These are phyloP conservation scores for Lathyrus sativus DNA, from an alignment of 306 rosid species.

Conservation along the genomic window DNA sequence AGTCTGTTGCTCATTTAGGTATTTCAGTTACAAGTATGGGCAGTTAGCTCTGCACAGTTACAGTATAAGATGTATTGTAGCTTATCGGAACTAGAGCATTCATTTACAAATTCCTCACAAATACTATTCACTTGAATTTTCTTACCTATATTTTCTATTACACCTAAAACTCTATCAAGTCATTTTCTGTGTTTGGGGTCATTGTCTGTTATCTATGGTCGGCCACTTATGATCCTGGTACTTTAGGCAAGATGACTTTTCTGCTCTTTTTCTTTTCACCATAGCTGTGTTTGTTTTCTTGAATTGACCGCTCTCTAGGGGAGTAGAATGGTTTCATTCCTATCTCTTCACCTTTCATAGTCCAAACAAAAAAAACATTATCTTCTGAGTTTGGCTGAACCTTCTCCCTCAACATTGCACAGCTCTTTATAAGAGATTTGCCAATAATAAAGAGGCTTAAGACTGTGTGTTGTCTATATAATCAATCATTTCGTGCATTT, in stretches of 20 bases:
- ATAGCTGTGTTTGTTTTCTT: background rate
- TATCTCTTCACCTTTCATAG: conserved; percentile 2
- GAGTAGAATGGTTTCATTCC: conserved; percentile 1
- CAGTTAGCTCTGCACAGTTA: background rate
- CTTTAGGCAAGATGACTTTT: background rate
- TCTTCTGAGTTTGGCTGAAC: background rate
- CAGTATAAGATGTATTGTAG: conserved; percentile 11
- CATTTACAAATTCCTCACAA: background rate
- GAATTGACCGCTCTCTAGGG: conserved; percentile 21
- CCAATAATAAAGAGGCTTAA: conserved; percentile 10
- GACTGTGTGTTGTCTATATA: background rate
- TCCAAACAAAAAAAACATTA: background rate
- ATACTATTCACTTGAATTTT: too few relatives aligned
- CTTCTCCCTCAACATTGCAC: background rate
- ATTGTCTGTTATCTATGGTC: background rate
- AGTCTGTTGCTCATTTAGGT: conserved; percentile 7
- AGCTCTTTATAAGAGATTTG: conserved; percentile 12
- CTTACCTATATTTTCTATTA: background rate
- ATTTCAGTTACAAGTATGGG: background rate
- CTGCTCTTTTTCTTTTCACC: conserved; percentile 3
- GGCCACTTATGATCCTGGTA: background rate
- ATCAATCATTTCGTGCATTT: conserved; percentile 19
- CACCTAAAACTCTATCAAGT: background rate
- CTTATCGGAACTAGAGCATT: background rate
- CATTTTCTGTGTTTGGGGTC: background rate